Evolutionary conservation across 208 protist genomes (phyloP).

Genomic region (Trypanosoma theileri): DNA sequence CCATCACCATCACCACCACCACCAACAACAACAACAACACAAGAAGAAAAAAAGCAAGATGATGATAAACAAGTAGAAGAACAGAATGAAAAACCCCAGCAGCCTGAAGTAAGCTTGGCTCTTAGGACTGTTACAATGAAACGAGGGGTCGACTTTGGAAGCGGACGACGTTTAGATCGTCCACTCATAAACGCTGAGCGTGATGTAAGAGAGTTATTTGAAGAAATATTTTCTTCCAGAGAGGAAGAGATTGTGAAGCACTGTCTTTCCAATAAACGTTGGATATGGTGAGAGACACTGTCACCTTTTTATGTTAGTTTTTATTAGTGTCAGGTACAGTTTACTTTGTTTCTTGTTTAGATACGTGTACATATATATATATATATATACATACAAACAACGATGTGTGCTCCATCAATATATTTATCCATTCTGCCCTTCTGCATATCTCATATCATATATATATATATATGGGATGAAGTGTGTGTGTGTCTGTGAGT

Average conservation of each 20-base stretch:
- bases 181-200: constrained; percentile 71
- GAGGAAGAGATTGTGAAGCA: constrained; percentile 47
- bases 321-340: background rate
- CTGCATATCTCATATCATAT: too few relatives aligned
- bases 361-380: background rate
- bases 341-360: constrained; percentile 3
- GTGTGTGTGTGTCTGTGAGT: too few relatives aligned
- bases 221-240: constrained; percentile 54
- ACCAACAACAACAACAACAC: too few relatives aligned
- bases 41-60: too few relatives aligned
- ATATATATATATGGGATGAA: too few relatives aligned
- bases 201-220: constrained; percentile 71
- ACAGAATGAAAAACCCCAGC: background rate
- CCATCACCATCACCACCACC: too few relatives aligned
- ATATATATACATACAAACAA: too few relatives aligned
- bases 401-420: too few relatives aligned
- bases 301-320: background rate
- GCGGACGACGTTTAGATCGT: constrained; percentile 67
- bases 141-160: constrained; percentile 22
- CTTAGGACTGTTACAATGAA: background rate
- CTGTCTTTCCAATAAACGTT: constrained; percentile 49
- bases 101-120: constrained; percentile 42
- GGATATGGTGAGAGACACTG: constrained; percentile 14
- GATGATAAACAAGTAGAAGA: background rate
- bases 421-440: too few relatives aligned